Percentiles rank a stretch among this genome's conserved stretches.
phyloP scores from a whole-genome alignment of 805 yeast species.

The Candida maris region DNA sequence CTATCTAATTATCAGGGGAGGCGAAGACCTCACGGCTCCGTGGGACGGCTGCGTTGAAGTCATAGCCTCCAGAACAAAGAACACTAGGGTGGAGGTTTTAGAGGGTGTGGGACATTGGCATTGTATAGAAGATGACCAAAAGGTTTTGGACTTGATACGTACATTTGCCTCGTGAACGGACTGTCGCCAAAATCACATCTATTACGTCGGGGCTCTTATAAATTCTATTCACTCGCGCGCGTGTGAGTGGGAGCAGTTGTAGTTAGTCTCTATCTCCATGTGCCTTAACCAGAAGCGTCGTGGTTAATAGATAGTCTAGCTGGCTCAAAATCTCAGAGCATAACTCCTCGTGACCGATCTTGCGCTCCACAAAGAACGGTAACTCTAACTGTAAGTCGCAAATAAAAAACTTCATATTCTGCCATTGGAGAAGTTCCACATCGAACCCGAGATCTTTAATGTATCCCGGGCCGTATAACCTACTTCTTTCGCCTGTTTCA shows the following conservation, averaged over 20 bases:
- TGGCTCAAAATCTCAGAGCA: constrained; percentile 52
- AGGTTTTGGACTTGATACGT: constrained; percentile 5
- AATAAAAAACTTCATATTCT: constrained; percentile 49
- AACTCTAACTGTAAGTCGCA: constrained; percentile 49
- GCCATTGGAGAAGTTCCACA: constrained; percentile 58
- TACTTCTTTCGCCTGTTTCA: constrained; percentile 43
- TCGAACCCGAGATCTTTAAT: constrained; percentile 49
- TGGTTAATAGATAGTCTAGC: constrained; percentile 34
- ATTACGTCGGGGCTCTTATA: too few species aligned
- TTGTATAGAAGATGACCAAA: constrained; percentile 13
- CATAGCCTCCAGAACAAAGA: constrained; percentile 5
- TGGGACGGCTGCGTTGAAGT: constrained; percentile 11
- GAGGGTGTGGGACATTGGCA: constrained; percentile 17
- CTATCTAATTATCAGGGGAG: constrained; percentile 11
- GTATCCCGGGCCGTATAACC: constrained; percentile 59
- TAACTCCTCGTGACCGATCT: constrained; percentile 36
- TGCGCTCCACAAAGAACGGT: constrained; percentile 37
- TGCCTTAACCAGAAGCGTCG: constrained; percentile 5
- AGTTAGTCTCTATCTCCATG: not conserved
- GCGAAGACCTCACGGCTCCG: constrained; percentile 10
- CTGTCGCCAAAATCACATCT: too few species aligned
- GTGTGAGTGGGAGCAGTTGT: too few species aligned
- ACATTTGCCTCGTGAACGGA: constrained; percentile 7
- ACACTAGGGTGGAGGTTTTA: constrained; percentile 1
- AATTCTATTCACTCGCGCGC: too few species aligned